Conservation (phyloP, 78 protist species). For the slime mould (Dictyostelium discoideum) region dicty_2.7 NC_007090.3:5022501-5023000, state of each 20-base stretch:
- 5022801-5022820: neutral
- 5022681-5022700: neutral
- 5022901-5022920: neutral
- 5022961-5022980: slow-evolving; percentile 3
- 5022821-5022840: neutral
- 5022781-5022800: neutral
- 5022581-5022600: neutral
- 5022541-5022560: neutral
- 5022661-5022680: neutral
- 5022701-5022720: neutral
- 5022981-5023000: slow-evolving; percentile 30
- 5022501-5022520: neutral
- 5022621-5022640: neutral
- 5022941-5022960: neutral
- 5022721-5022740: neutral
- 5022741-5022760: neutral
- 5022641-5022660: neutral
- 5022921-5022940: neutral
- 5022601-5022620: neutral
- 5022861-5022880: neutral
- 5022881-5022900: neutral
- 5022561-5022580: neutral
- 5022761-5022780: neutral
- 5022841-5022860: neutral
- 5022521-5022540: neutral